Evolutionary conservation across 495 filamentous ascomycete species (phyloP).

Genomic region (Penicillium riverlandense): DNA sequence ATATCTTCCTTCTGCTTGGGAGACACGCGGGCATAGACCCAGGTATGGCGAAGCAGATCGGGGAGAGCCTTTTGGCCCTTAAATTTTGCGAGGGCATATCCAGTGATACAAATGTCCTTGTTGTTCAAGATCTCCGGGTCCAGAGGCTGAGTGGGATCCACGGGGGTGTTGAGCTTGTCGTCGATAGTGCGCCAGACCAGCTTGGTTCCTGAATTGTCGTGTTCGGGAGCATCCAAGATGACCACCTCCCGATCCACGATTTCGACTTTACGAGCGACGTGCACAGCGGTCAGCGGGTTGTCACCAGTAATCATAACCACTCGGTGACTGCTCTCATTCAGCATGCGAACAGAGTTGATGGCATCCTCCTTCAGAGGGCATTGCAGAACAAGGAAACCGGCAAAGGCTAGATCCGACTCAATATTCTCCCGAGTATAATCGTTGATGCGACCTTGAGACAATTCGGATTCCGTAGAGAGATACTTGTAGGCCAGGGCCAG

Average conservation of each 20-base stretch:
- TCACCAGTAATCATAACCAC: slow-evolving; percentile 99
- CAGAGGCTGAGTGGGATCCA: slow-evolving; percentile 74
- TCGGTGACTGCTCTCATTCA: slow-evolving; percentile 97
- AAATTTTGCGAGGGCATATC: slow-evolving; percentile 87
- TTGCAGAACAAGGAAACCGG: slow-evolving; percentile 92
- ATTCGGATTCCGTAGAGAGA: slow-evolving; percentile 68
- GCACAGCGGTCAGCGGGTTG: slow-evolving; percentile 92
- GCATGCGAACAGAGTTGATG: slow-evolving; percentile 86
- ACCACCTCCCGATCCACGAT: slow-evolving; percentile 95
- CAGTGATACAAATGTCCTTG: slow-evolving; percentile 95
- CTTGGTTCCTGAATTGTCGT: slow-evolving; percentile 72
- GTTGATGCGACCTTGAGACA: slow-evolving; percentile 80
- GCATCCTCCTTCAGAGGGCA: slow-evolving; percentile 97
- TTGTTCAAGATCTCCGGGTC: slow-evolving; percentile 72
- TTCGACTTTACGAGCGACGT: slow-evolving; percentile 92
- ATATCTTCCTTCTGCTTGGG: slow-evolving; percentile 99
- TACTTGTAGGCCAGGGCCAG: slow-evolving; percentile 92
- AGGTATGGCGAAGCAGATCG: slow-evolving; percentile 75
- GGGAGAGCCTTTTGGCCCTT: slow-evolving; percentile 67
- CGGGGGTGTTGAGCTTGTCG: slow-evolving; percentile 79
- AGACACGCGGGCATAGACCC: slow-evolving; percentile 97
- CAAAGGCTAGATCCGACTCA: slow-evolving; percentile 77
- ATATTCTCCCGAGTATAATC: slow-evolving; percentile 88
- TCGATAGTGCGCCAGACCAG: slow-evolving; percentile 95
- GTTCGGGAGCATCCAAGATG: slow-evolving; percentile 90